Conservation (phyloP, 164 flowering plant genomes). For the Hamamelis virginiana region DNA sequence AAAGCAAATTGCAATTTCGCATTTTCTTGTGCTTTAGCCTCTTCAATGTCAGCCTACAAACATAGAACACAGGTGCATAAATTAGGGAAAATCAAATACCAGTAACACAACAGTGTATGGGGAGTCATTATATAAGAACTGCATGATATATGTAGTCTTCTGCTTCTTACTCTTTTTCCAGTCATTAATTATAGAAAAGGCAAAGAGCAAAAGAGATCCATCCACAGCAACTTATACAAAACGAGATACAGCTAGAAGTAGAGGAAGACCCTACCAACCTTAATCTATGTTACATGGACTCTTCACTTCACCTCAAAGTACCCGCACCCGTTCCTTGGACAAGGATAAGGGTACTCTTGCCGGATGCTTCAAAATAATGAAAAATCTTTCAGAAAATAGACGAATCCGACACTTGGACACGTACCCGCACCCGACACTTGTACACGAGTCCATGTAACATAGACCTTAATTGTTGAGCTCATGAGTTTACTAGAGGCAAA, state of each 20-base stretch:
- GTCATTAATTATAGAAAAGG: not conserved
- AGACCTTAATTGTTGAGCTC: not conserved
- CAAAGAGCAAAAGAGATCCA: not conserved
- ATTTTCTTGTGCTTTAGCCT: slow-evolving; percentile 87
- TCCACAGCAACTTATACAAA: not conserved
- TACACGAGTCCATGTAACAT: too few species aligned
- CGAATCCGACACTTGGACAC: too few species aligned
- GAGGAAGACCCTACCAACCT: not conserved
- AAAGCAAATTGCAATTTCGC: slow-evolving; percentile 73
- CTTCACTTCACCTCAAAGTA: too few species aligned
- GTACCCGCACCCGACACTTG: too few species aligned
- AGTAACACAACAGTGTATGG: not conserved
- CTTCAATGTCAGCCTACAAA: slow-evolving; percentile 80
- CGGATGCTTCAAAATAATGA: too few species aligned
- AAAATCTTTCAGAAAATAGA: too few species aligned
- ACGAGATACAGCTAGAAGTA: not conserved
- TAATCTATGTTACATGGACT: too few species aligned
- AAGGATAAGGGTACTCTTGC: too few species aligned
- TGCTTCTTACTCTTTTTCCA: not conserved
- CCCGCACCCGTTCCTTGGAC: too few species aligned
- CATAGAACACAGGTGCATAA: not conserved
- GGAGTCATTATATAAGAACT: not conserved
- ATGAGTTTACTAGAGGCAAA: not conserved
- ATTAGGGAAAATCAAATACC: not conserved
- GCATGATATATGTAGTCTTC: not conserved